A percentile compares a stretch with the other conserved stretches of the same genome.
Conservation (phyloP, 1,139 yeast species). For the Wickerhamomyces sp. region DNA sequence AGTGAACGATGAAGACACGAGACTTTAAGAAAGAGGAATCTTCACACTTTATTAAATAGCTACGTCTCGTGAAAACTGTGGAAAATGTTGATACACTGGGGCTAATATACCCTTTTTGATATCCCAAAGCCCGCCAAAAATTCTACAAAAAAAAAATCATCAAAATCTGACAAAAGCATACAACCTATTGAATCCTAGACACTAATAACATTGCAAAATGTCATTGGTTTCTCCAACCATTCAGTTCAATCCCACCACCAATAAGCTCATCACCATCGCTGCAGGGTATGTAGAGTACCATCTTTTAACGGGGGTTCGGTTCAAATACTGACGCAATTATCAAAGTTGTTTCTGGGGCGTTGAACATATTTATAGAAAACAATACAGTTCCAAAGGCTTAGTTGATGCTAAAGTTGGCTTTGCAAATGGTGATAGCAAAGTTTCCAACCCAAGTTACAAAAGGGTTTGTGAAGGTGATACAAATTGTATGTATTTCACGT, state of each 20-base stretch:
- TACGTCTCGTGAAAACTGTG: too few species aligned
- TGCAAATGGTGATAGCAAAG: constrained; percentile 60
- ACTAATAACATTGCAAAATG: constrained; percentile 3
- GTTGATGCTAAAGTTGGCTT: constrained; percentile 82
- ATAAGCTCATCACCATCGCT: constrained; percentile 58
- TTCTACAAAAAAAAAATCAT: too few species aligned
- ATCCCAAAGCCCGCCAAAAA: too few species aligned
- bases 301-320: background rate
- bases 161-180: background rate
- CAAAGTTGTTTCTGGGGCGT: constrained; percentile 90
- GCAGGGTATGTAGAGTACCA: constrained; percentile 38
- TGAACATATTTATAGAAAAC: constrained; percentile 74
- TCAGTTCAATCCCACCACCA: constrained; percentile 32
- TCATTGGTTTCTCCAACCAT: constrained; percentile 26
- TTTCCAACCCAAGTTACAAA: constrained; percentile 59
- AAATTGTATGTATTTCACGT: constrained; percentile 26
- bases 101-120: too few species aligned
- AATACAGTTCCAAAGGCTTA: constrained; percentile 56
- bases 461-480: constrained; percentile 75
- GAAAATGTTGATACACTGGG: too few species aligned
- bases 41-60: too few species aligned
- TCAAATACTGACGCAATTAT: constrained; percentile 2
- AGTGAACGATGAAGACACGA: background rate
- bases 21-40: background rate
- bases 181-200: background rate